Base-by-base conservation (phyloP, 2,329 filamentous ascomycete genomes). In the Apiospora sp. region DNA sequence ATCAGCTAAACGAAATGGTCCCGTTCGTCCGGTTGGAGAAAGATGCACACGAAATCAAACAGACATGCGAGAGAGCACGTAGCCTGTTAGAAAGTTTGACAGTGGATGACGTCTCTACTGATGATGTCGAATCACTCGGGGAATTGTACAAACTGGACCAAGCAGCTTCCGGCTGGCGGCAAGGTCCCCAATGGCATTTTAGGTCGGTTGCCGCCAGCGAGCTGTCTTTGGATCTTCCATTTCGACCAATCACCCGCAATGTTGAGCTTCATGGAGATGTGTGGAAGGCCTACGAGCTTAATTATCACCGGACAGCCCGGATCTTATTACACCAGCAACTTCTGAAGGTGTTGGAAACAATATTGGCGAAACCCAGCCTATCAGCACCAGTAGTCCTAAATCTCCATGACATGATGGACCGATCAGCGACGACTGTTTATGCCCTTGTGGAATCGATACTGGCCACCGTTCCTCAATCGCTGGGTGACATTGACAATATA, bases 261-360 rank as follows among this genome's bases (percentile, higher is more conserved):
- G 73, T 84, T 13, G 77, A 84, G 71, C 73, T 84, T 3, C 83
- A 84, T 71, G 72, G 76, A 4, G 83, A 84, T 74, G 70, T 84
- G 0, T 84, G 83, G 83, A 82, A 82, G 72, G 79, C 81, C 5
- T 84, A 84, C 58, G 83, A 84, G 72, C 84, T 82, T 81, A 83
- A 84, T 67, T 84, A 84, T 68, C 81, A 83, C 67, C 77, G 82
- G 3, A 79, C 82, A 41, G 82, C 81, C 6, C 78, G 82, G 4
- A 82, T 83, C 34, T 78, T 83, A n/a, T 76, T 83, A 6, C 78
- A 81, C 22, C 78, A 82, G 69, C 81, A 83, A 27, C 72, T 84
- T 0, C 69, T 83, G 3, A 73, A 77, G 48, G 84, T 80, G 61
- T 48, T 81, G 19, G 71, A 76, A 12, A 68, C 73, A 12, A 71